These are phyloP conservation scores for Sporobolus alterniflorus DNA, from an alignment of 202 grass and related monocot species.

Conservation along the genomic window DNA sequence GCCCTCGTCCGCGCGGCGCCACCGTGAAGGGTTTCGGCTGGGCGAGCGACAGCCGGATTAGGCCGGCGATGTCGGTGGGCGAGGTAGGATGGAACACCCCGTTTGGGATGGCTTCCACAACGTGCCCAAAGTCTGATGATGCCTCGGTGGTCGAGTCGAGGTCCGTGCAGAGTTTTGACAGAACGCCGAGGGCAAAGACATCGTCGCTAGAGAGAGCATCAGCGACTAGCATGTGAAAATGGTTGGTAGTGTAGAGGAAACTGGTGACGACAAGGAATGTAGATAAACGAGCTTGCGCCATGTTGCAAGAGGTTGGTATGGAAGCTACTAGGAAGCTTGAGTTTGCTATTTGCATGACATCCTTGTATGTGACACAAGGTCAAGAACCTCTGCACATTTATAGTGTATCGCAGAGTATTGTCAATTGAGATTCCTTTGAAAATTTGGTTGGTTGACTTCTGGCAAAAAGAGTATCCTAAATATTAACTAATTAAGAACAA, in stretches of 20 bases:
- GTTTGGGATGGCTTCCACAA: slow-evolving; percentile 7
- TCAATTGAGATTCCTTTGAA: neutral
- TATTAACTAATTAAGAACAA: neutral
- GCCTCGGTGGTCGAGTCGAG: neutral
- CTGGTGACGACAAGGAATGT: neutral
- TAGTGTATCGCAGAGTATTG: neutral
- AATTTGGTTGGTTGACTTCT: neutral
- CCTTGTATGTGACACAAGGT: neutral
- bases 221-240: neutral
- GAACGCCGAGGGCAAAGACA: neutral
- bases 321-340: neutral
- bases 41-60: slow-evolving; percentile 44
- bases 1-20: slow-evolving; percentile 54
- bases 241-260: neutral
- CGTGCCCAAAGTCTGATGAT: slow-evolving; percentile 2
- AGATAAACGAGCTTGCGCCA: neutral
- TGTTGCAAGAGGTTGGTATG: neutral
- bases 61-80: slow-evolving; percentile 2
- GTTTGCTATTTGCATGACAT: slow-evolving; percentile 15
- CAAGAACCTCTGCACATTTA: neutral
- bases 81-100: slow-evolving; percentile 7
- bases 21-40: slow-evolving; percentile 40
- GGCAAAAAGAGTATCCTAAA: neutral
- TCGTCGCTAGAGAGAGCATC: neutral
- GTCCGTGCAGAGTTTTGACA: slow-evolving; percentile 1